Conservation (phyloP, 331 rosid species). For the Rosa hybrid region DNA sequence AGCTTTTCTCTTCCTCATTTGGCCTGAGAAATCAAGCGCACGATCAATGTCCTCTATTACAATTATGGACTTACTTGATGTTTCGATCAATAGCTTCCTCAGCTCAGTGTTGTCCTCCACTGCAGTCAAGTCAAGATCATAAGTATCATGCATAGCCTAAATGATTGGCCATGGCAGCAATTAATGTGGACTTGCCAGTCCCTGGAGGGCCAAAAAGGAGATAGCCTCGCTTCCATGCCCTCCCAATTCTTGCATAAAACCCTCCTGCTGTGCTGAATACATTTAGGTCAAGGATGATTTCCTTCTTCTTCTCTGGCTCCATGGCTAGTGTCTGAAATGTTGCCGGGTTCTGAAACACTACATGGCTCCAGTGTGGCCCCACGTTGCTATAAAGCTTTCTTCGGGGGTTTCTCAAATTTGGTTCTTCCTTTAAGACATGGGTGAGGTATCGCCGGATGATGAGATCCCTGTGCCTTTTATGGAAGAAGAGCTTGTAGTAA, state of each 20-base stretch:
- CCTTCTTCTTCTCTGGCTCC: slow-evolving; percentile 36
- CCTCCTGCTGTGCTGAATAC: slow-evolving; percentile 24
- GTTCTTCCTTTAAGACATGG: slow-evolving; percentile 15
- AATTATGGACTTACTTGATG: too few relatives aligned
- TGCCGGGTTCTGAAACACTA: slow-evolving; percentile 41
- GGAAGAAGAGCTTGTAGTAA: slow-evolving; percentile 24
- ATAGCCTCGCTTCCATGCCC: slow-evolving; percentile 28
- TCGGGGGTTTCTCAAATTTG: too few relatives aligned
- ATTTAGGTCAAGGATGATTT: slow-evolving; percentile 30
- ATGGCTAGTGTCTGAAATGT: slow-evolving; percentile 34
- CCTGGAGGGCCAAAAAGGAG: too few relatives aligned
- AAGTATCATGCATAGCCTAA: too few relatives aligned
- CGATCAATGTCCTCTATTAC: too few relatives aligned
- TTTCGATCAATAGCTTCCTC: too few relatives aligned
- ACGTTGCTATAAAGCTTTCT: slow-evolving; percentile 23
- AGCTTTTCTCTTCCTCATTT: too few relatives aligned
- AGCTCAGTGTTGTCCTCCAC: too few relatives aligned
- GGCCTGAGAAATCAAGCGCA: too few relatives aligned
- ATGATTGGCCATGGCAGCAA: too few relatives aligned
- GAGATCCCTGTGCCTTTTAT: slow-evolving; percentile 32
- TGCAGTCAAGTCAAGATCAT: too few relatives aligned
- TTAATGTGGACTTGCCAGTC: too few relatives aligned
- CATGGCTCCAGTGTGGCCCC: slow-evolving; percentile 24
- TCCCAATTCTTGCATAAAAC: slow-evolving; percentile 29
- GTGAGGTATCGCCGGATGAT: slow-evolving; percentile 17